A percentile compares a stretch with the other conserved stretches of the same genome.
phyloP scores from a whole-genome alignment of 495 filamentous ascomycete genomes.

The Tuber brumale region DNA sequence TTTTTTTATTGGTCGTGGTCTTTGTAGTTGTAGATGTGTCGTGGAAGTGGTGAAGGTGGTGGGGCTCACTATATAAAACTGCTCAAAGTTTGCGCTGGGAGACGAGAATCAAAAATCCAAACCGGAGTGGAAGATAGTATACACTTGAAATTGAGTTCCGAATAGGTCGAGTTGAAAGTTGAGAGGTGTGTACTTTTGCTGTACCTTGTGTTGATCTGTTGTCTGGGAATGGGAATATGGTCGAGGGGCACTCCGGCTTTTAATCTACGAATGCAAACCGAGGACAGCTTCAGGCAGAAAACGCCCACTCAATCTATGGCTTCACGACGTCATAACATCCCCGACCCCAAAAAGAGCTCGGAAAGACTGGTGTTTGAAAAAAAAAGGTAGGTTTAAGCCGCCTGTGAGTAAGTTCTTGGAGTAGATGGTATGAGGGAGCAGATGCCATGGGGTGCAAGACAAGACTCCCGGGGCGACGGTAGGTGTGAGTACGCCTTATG shows the following conservation, averaged over 20 bases:
- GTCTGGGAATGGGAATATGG: not conserved
- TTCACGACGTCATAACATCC: not conserved
- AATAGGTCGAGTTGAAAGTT: not conserved
- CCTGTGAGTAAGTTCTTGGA: not conserved
- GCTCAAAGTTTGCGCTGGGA: not conserved
- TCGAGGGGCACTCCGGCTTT: not conserved
- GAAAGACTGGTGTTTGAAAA: not conserved
- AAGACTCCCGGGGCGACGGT: too few species aligned
- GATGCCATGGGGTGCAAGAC: too few species aligned
- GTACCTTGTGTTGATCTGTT: not conserved
- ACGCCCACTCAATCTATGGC: not conserved
- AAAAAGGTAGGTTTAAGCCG: not conserved
- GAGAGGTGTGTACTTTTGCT: not conserved
- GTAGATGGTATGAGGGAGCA: not conserved
- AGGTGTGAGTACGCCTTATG: not conserved
- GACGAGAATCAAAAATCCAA: not conserved
- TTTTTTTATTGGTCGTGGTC: not conserved
- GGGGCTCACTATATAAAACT: not conserved
- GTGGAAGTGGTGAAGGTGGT: not conserved
- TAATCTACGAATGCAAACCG: not conserved
- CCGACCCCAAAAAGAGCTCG: too few species aligned
- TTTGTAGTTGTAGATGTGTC: not conserved
- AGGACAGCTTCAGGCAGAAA: too few species aligned
- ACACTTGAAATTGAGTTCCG: not conserved
- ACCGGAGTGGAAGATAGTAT: not conserved